Evolutionary conservation across 129 eudicot genomes (phyloP).

Genomic region (Erigeron canadensis): DNA sequence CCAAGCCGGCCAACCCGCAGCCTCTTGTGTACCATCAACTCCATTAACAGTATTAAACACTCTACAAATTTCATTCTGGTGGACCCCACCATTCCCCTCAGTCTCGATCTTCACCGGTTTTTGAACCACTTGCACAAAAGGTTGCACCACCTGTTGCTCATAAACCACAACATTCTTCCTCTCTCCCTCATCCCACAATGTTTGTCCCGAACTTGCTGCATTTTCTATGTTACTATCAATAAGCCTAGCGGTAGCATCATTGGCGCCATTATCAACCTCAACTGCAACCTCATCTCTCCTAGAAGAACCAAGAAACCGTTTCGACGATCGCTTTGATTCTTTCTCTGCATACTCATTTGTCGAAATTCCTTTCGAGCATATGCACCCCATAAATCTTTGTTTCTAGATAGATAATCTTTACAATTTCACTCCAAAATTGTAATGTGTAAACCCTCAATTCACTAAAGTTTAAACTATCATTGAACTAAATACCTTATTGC

Average conservation of each 20-base stretch:
- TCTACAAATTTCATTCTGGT: conserved; percentile 49
- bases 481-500: not conserved
- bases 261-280: conserved; percentile 63
- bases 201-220: conserved; percentile 42
- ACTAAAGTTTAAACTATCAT: not conserved
- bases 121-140: conserved; percentile 30
- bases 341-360: conserved; percentile 43
- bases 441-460: not conserved
- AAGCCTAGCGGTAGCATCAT: conserved; percentile 64
- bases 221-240: conserved; percentile 49
- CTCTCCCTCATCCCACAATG: conserved; percentile 48
- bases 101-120: conserved; percentile 28
- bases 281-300: conserved; percentile 55
- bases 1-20: conserved; percentile 90
- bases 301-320: conserved; percentile 51
- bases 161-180: conserved; percentile 40
- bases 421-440: not conserved
- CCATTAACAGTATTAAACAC: conserved; percentile 50
- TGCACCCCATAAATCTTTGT: conserved; percentile 64
- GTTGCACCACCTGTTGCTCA: conserved; percentile 42
- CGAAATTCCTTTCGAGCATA: conserved; percentile 76
- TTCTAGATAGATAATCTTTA: conserved; percentile 31
- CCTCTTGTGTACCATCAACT: conserved; percentile 69
- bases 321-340: conserved; percentile 56
- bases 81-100: conserved; percentile 26